Base-by-base conservation (phyloP, 2,329 filamentous ascomycete genomes). In the Alternaria gansuensis region DNA sequence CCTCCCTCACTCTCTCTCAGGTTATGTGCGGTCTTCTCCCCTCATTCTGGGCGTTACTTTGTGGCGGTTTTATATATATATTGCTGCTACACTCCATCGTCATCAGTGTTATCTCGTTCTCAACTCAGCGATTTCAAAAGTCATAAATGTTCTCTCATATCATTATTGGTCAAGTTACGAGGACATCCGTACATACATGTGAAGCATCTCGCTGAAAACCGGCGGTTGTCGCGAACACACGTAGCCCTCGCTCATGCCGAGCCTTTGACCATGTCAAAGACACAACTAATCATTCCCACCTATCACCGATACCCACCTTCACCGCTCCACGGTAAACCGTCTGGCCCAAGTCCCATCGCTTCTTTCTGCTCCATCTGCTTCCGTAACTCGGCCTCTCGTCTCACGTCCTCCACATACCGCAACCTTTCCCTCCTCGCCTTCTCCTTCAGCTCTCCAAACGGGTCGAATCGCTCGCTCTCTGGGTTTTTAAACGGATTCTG, bases 401-500 rank as follows among this genome's bases (percentile, higher is more conserved):
- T 61, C 9, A 67, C 56, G 13, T 72, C 62, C 48, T 74, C 67
- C 28, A 75, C 29, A 55, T 76, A 71, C 54, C 60, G 60, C 0
- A 61, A 36, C 7, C 74, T 50, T 61, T 76, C 73, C 31, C 51
- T 39, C 2, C 72, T 56, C 7, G 75, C 75, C 52, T 72, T 74
- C 28, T 70, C 71, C 37, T 75, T 69, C 51, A 77, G 44, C 58
- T 76, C 73, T 9, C 75, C 75, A 63, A 77, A 77, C 0, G 75
- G 75, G 64, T 77, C 75, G 33, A 77, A 77, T 1, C 75, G 68
- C 23, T 77, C 71, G 36, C 70, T 74, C 11, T 66, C 66, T 0
- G 75, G 75, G 40, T 77, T 65, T 17, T 67, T 67, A 64, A 77
- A 77, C 0, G 75, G 75, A 43, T 77, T 77, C 55, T 70, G 58